Evolutionary conservation across 768 basidiomycete genomes (phyloP).

Genomic region (Leccinum longicurvipes): DNA sequence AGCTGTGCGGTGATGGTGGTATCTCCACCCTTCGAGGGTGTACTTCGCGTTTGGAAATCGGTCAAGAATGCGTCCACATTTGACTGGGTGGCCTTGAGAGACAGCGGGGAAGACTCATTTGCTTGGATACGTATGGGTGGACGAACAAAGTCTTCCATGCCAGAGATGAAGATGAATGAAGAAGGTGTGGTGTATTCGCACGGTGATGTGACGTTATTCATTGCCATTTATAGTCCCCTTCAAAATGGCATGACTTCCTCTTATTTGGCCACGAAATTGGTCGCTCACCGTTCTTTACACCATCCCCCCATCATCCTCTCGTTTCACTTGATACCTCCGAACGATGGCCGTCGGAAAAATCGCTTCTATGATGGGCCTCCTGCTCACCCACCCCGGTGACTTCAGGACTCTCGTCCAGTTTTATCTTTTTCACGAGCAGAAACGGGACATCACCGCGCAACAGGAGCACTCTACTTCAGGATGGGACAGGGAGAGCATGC

Average conservation of each 20-base stretch:
- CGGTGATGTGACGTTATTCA: no score
- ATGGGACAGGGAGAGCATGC: constrained; percentile 86
- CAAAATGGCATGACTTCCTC: constrained; percentile 9
- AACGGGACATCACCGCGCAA: constrained; percentile 76
- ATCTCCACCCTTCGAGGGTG: constrained; percentile 48
- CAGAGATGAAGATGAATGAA: not conserved
- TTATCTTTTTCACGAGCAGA: constrained; percentile 75
- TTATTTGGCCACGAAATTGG: not conserved
- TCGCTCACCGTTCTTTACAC: not conserved
- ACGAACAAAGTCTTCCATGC: constrained; percentile 46
- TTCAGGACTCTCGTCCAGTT: constrained; percentile 82
- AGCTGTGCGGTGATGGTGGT: constrained; percentile 57
- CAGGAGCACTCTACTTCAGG: constrained; percentile 77
- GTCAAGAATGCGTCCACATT: constrained; percentile 45
- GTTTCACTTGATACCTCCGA: not conserved
- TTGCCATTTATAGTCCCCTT: no score
- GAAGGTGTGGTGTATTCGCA: not conserved
- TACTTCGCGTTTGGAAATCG: constrained; percentile 46
- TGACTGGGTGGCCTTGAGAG: constrained; percentile 39
- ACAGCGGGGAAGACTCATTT: constrained; percentile 34
- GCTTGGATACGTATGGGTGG: constrained; percentile 48
- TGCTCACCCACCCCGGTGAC: constrained; percentile 79
- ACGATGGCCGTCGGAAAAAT: constrained; percentile 47
- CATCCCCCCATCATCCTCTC: not conserved
- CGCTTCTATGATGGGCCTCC: constrained; percentile 57